A percentile compares a stretch with the other conserved stretches of the same genome.
Evolutionary conservation across 257 asterid genomes (phyloP).

Genomic region (Fraxinus americana): DNA sequence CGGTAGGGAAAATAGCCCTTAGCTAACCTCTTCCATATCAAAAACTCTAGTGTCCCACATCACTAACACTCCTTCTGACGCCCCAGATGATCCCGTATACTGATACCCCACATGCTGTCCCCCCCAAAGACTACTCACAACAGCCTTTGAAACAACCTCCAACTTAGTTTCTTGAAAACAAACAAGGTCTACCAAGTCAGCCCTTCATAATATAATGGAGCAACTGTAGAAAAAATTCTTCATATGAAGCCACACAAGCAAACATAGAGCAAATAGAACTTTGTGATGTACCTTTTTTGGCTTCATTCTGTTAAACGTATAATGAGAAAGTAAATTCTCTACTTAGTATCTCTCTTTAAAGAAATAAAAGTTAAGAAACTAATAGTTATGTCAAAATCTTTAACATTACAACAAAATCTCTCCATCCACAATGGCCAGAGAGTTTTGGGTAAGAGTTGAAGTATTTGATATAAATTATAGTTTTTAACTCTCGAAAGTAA

Average conservation of each 20-base stretch:
- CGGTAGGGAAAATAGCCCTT: too few relatives aligned
- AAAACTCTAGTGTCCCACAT: too few relatives aligned
- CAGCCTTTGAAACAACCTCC: too few relatives aligned
- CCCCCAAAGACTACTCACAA: too few relatives aligned
- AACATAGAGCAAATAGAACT: neutral
- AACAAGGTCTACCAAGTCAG: too few relatives aligned
- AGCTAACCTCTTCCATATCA: too few relatives aligned
- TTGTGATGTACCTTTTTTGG: neutral
- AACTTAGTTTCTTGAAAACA: too few relatives aligned
- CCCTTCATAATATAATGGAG: neutral
- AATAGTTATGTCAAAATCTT: neutral
- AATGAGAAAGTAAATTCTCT: too few relatives aligned
- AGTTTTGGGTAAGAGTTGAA: neutral
- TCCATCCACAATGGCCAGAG: neutral
- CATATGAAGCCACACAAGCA: neutral
- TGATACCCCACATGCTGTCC: too few relatives aligned
- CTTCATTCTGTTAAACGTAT: neutral
- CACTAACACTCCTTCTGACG: too few relatives aligned
- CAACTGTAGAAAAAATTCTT: neutral
- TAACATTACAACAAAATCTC: neutral
- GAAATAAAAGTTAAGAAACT: neutral
- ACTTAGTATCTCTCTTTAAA: neutral
- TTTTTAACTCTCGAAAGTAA: neutral
- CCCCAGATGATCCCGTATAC: too few relatives aligned
- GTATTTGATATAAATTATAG: neutral